phyloP scores from a whole-genome alignment of 2,329 filamentous ascomycete genomes.

The Aspergillaceae sp. region DNA sequence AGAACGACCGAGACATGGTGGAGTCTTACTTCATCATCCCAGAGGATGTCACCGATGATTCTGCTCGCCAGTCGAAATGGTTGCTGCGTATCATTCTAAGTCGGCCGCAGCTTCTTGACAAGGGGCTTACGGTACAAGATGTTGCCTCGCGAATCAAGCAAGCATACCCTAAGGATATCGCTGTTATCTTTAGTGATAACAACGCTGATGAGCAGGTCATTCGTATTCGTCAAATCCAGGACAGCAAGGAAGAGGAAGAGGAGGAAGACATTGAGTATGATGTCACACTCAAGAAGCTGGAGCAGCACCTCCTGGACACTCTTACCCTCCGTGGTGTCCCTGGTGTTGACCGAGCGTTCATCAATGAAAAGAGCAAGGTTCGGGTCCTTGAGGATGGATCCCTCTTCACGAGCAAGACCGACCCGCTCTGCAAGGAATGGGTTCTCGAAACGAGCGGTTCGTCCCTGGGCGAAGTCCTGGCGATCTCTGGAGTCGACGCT shows the following conservation, averaged over 20 bases:
- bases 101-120: constrained; percentile 90
- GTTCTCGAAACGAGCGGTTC: constrained; percentile 93
- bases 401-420: constrained; percentile 63
- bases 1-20: constrained; percentile 84
- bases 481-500: constrained; percentile 79
- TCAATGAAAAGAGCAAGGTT: constrained; percentile 69
- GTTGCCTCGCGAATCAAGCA: constrained; percentile 85
- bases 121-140: constrained; percentile 76
- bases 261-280: constrained; percentile 73
- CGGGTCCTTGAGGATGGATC: constrained; percentile 61
- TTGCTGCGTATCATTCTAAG: constrained; percentile 87
- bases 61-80: constrained; percentile 76
- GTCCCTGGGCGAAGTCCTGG: constrained; percentile 71
- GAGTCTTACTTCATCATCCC: constrained; percentile 95
- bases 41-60: constrained; percentile 62
- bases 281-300: constrained; percentile 82
- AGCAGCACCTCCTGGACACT: constrained; percentile 83
- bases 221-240: constrained; percentile 72
- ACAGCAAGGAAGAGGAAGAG: constrained; percentile 64
- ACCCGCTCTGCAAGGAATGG: constrained; percentile 78
- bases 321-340: constrained; percentile 83
- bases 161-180: constrained; percentile 74
- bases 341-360: constrained; percentile 84
- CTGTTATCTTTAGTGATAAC: constrained; percentile 94
- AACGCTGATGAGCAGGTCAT: constrained; percentile 94